Conservation (phyloP, 202 grass and related monocot species). For the Panicum virgatum region DNA sequence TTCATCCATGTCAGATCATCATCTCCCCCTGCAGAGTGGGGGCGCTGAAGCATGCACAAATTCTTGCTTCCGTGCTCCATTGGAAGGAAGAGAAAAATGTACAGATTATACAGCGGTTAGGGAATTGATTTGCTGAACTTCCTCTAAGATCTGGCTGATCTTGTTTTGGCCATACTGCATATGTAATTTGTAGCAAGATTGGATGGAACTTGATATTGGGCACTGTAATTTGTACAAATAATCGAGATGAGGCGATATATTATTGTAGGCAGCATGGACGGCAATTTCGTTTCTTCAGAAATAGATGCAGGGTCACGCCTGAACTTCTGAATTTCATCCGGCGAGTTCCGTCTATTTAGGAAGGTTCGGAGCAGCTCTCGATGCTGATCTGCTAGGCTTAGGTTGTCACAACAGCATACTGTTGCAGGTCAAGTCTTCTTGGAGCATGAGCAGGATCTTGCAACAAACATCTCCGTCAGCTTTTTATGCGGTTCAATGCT, state of each 20-base stretch:
- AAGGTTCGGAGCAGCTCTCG: background rate
- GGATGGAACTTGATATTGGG: background rate
- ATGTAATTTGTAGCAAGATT: constrained; percentile 18
- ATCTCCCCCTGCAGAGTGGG: too few species aligned
- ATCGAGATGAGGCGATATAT: background rate
- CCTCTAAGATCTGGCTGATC: background rate
- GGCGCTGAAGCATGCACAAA: too few species aligned
- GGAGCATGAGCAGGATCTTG: background rate
- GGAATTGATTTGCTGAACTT: background rate
- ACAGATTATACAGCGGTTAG: constrained; percentile 2
- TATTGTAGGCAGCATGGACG: background rate
- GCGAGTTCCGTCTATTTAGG: background rate
- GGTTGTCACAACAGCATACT: background rate
- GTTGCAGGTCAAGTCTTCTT: background rate
- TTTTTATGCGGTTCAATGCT: constrained; percentile 31
- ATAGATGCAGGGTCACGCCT: too few species aligned
- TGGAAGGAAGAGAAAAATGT: background rate
- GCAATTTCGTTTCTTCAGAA: background rate
- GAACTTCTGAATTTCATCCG: background rate
- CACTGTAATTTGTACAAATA: too few species aligned
- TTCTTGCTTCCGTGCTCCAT: too few species aligned
- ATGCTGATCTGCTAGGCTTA: too few species aligned
- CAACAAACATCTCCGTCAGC: background rate
- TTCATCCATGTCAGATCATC: constrained; percentile 5
- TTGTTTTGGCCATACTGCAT: background rate